phyloP scores from a whole-genome alignment of 805 yeast species.

The Ogataea saltuana region DNA sequence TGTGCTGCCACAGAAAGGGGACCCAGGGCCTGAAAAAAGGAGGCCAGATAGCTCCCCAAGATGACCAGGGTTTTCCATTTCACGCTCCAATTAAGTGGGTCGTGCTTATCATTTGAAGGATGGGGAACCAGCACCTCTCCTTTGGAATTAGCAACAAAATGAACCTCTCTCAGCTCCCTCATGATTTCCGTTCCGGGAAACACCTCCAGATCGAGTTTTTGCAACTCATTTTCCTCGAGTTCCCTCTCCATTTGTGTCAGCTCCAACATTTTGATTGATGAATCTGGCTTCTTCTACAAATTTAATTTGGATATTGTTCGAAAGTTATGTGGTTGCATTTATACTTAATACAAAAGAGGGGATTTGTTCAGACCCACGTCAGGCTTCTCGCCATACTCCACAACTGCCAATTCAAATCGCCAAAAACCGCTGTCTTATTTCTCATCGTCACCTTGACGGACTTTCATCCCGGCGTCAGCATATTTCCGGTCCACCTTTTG shows the following conservation, averaged over 20 bases:
- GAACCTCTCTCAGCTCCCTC: constrained; percentile 13
- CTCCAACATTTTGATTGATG: constrained; percentile 12
- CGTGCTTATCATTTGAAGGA: constrained; percentile 18
- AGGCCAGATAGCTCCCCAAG: constrained; percentile 10
- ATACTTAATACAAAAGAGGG: too few relatives aligned
- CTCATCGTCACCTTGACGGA: too few relatives aligned
- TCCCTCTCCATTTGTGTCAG: constrained; percentile 11
- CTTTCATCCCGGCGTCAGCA: too few relatives aligned
- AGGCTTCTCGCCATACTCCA: too few relatives aligned
- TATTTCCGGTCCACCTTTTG: too few relatives aligned
- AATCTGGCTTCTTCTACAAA: too few relatives aligned
- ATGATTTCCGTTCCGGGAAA: constrained; percentile 21
- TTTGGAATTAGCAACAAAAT: constrained; percentile 6
- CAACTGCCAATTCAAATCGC: too few relatives aligned
- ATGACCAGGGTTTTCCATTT: constrained; percentile 16
- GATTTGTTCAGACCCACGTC: too few relatives aligned
- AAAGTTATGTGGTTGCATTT: too few relatives aligned
- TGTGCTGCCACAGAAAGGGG: constrained; percentile 21
- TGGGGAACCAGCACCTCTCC: constrained; percentile 19
- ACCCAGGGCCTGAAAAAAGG: constrained; percentile 21
- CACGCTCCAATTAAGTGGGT: constrained; percentile 18
- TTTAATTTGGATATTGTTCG: too few relatives aligned
- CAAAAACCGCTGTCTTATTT: too few relatives aligned
- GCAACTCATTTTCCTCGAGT: constrained; percentile 11
- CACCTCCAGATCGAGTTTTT: constrained; percentile 13